These are phyloP conservation scores for Trichosporon inkin DNA, from an alignment of 1,284 basidiomycete genomes.

Conservation along the genomic window DNA sequence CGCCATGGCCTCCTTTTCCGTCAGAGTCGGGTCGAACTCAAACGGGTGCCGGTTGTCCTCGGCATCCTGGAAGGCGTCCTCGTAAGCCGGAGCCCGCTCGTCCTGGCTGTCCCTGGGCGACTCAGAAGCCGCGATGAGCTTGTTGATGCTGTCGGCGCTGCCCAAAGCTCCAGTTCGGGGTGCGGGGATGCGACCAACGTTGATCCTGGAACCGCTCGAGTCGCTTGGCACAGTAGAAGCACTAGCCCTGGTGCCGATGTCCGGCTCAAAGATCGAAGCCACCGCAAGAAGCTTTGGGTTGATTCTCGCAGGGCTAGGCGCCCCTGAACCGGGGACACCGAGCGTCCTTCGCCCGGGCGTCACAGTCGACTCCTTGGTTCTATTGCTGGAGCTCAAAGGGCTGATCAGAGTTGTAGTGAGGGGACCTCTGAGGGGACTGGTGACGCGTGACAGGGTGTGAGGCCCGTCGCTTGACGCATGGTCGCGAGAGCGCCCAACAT, in stretches of 20 bases:
- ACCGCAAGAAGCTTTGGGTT: background rate
- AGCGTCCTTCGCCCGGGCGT: background rate
- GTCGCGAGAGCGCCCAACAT: background rate
- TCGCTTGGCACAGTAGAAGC: background rate
- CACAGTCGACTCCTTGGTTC: background rate
- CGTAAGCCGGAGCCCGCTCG: background rate
- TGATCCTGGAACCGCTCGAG: background rate
- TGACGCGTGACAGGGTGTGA: background rate
- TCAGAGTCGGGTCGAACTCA: constrained; percentile 1
- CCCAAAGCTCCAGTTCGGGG: background rate
- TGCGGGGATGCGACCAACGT: background rate
- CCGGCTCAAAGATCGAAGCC: background rate
- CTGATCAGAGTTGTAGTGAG: background rate
- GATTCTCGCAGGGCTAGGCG: background rate
- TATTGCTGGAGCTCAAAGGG: constrained; percentile 4
- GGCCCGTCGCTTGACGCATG: background rate
- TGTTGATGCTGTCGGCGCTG: constrained; percentile 2
- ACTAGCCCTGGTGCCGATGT: background rate
- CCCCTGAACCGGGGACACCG: background rate
- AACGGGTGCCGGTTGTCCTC: constrained; percentile 6
- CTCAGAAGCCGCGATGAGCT: background rate
- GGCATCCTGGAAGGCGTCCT: background rate
- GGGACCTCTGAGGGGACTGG: background rate
- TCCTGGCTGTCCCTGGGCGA: background rate
- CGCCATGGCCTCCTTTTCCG: background rate